Evolutionary conservation across 768 basidiomycete species (phyloP).

Genomic region (Mycena haematopus): DNA sequence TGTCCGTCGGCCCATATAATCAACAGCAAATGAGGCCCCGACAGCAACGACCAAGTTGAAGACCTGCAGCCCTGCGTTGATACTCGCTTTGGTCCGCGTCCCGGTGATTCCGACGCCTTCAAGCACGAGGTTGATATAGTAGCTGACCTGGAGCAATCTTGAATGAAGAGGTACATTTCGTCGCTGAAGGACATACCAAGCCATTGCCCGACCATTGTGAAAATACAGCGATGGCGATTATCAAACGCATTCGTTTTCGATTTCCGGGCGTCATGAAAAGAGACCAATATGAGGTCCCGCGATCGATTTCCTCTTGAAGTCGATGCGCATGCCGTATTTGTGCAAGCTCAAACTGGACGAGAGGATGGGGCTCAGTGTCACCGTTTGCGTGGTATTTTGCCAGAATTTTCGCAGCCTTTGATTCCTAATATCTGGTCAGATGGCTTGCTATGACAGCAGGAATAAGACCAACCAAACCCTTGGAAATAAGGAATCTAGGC

Average conservation of each 20-base stretch:
- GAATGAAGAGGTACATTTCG: neutral
- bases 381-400: constrained; percentile 77
- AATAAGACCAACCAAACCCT: constrained; percentile 52
- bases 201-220: constrained; percentile 83
- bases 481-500: constrained; percentile 69
- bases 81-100: constrained; percentile 59
- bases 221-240: constrained; percentile 71
- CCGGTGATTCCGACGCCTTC: constrained; percentile 65
- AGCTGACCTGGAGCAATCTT: constrained; percentile 33
- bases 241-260: constrained; percentile 68
- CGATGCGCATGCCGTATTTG: constrained; percentile 75
- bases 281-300: constrained; percentile 54
- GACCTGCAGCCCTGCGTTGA: constrained; percentile 62
- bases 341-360: constrained; percentile 62
- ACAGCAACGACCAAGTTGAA: constrained; percentile 71
- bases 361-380: constrained; percentile 62
- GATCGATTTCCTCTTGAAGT: constrained; percentile 62
- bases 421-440: constrained; percentile 45
- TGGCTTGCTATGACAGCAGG: neutral
- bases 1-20: constrained; percentile 69
- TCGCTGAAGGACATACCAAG: constrained; percentile 47
- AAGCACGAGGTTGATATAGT: constrained; percentile 75
- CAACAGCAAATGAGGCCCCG: constrained; percentile 66
- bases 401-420: constrained; percentile 64
- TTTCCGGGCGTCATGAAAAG: constrained; percentile 72